Base-by-base conservation (phyloP, 169 alveolate genomes). In the Cryptosporidium parvum region DNA sequence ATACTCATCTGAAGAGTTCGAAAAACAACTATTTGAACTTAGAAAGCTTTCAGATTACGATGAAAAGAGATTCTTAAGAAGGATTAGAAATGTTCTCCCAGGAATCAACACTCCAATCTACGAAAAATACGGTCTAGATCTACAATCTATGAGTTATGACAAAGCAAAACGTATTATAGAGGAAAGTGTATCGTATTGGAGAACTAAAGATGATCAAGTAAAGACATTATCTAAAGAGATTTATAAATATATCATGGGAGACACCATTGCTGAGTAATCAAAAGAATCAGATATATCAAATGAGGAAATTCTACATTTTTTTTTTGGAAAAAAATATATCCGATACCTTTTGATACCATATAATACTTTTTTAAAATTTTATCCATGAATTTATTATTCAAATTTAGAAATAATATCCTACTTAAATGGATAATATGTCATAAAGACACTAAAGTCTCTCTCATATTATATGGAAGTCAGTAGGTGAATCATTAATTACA, bases 381-480 rank as follows among this genome's bases (percentile, higher is more conserved):
- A 37, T 4, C 9, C 0, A 37, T 3, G 1, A 37, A 37, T 37
- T 7, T 37, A 4, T 37, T 7, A 26, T 5, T 37, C 3, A 42
- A 9, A 2, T 8, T 42, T 42, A 42, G 48, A 42, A 42, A 42
- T 42, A 69, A 23, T 73, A 61, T 73, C 86, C 86, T 56, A 73
- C 86, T 56, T 73, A 59, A 33, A 59, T 73, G 86, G 86, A 73
- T 73, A 73, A 58, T 59, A 58, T 73, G 70, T 73, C 86, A 73
- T 33, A 6, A 33, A 58, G 52, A n/a, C 61, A 0, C 3, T 7
- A 51, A 26, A 9, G 29, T 21, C 52, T 37, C 53, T 73, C 58
- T 18, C 86, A 73, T 58, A 59, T 58, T 73, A 73, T 59, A 73
- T 73, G 86, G 86, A 73, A 73, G 86, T 56, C 86, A 52, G 86